Percentiles rank a stretch among this genome's conserved stretches.
Evolutionary conservation across 129 eudicot genomes (phyloP).

Genomic region (Tagetes erecta): DNA sequence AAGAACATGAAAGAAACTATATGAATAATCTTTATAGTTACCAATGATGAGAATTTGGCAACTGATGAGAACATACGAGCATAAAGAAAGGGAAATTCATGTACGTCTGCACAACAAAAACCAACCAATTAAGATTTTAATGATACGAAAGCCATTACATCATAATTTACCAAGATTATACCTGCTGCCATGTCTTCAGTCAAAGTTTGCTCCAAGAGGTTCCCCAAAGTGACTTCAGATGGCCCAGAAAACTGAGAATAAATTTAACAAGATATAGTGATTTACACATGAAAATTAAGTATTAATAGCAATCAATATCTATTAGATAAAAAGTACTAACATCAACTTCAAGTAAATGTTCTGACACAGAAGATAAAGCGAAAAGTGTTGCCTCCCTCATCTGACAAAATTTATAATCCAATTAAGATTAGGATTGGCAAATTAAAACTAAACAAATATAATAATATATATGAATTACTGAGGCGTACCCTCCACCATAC

Average conservation of each 20-base stretch:
- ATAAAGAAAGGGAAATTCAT: constrained; percentile 84
- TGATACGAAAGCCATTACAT: not conserved
- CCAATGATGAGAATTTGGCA: constrained; percentile 85
- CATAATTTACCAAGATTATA: constrained; percentile 20
- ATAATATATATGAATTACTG: constrained; percentile 7
- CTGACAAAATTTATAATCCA: constrained; percentile 47
- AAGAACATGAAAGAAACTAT: constrained; percentile 1
- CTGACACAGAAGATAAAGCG: constrained; percentile 84
- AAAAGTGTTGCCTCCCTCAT: constrained; percentile 88
- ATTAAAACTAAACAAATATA: not conserved
- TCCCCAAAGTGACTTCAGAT: constrained; percentile 45
- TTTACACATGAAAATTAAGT: constrained; percentile 16
- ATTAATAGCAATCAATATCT: constrained; percentile 2
- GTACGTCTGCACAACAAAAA: constrained; percentile 56
- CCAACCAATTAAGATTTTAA: constrained; percentile 17
- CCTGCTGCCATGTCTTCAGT: constrained; percentile 86
- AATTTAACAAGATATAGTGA: constrained; percentile 10
- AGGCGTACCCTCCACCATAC: constrained; percentile 97
- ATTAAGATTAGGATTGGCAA: constrained; percentile 13
- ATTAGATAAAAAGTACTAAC: constrained; percentile 38
- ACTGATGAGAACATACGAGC: constrained; percentile 89
- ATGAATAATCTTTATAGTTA: constrained; percentile 34
- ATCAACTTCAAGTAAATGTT: constrained; percentile 78
- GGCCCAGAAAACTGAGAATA: constrained; percentile 56
- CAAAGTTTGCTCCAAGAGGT: constrained; percentile 65